Evolutionary conservation across 306 rosid genomes (phyloP), one percentile per base, ranked within the genome.

Genomic region (Pachyrhizus erosus): DNA sequence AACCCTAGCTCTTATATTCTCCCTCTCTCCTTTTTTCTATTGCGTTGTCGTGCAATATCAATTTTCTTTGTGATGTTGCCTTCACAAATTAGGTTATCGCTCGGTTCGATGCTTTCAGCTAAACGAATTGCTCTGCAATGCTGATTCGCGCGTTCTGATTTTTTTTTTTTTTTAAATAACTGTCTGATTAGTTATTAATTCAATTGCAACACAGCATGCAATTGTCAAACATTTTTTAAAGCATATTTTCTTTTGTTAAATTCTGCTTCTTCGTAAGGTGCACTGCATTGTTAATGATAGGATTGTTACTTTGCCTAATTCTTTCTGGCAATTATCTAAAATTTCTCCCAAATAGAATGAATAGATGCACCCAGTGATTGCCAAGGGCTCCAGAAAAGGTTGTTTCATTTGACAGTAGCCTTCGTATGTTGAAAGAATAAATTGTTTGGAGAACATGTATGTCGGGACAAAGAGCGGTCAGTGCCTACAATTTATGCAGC

Each of bases 1-100:
- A 73, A 48, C 74, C 75, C 80, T 73, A 73, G 33, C 3, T 52
- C 76, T 45, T 29, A 0, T 58, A 13, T 6, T 70, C 15, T 66
- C 4, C 15, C 5, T 15, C 13, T 42, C 26, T 26, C 9, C 2
- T 45, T 23, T 6, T 58, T 5, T 1, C 1, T 42, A 0, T 21
- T 31, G 2, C 27, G 5, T 29, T 18, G 13, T 33, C 31, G 15
- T 57, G 55, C 68, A 51, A 17, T 27, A 39, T 31, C 62, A 43
- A 79, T 4, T 58, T 60, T 2, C 18, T 9, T 5, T 27, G 26
- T 17, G 54, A 33, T 55, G 9, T 24, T 82, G 21, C 12, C 18
- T 26, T 37, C 12, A 31, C 0, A 33, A 37, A 15, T 62, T 31
- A 31, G 45, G 69, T 26, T 29, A 66, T 75, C 39, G 24, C 9